Conservation (phyloP, 495 filamentous ascomycete species). For the Talaromyces nanjingensis region DNA sequence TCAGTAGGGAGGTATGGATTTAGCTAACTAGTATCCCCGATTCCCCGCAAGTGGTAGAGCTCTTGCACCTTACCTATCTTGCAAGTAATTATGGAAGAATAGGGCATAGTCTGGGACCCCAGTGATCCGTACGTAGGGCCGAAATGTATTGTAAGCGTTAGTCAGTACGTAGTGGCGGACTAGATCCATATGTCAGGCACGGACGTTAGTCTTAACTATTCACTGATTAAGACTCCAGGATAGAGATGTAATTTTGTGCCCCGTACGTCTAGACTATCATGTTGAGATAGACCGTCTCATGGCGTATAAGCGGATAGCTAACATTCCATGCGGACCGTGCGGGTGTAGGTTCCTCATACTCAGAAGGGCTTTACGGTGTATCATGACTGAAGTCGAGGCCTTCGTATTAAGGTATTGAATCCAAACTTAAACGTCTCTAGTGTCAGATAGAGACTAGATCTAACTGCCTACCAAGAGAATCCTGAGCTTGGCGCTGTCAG, state of each 20-base stretch:
- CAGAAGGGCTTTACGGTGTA: background rate
- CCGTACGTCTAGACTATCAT: background rate
- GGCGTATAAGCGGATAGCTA: background rate
- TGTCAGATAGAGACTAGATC: background rate
- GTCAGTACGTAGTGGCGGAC: background rate
- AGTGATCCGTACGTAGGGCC: constrained; percentile 3
- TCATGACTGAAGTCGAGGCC: background rate
- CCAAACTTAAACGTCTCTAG: background rate
- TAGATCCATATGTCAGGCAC: background rate
- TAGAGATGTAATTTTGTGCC: background rate
- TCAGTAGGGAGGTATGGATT: background rate
- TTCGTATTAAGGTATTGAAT: background rate
- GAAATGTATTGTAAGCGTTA: constrained; percentile 7
- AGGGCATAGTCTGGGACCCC: constrained; percentile 2
- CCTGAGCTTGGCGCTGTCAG: background rate
- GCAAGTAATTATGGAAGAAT: background rate
- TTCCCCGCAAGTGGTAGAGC: background rate
- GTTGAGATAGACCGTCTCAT: background rate
- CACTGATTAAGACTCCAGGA: background rate
- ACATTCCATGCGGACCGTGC: background rate
- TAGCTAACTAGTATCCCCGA: background rate
- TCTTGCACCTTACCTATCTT: background rate
- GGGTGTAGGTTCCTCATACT: background rate
- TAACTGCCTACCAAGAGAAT: background rate
- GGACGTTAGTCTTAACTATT: background rate